Base-by-base conservation (phyloP, 345 rosid species). In the Pseudoturritis turrita region DNA sequence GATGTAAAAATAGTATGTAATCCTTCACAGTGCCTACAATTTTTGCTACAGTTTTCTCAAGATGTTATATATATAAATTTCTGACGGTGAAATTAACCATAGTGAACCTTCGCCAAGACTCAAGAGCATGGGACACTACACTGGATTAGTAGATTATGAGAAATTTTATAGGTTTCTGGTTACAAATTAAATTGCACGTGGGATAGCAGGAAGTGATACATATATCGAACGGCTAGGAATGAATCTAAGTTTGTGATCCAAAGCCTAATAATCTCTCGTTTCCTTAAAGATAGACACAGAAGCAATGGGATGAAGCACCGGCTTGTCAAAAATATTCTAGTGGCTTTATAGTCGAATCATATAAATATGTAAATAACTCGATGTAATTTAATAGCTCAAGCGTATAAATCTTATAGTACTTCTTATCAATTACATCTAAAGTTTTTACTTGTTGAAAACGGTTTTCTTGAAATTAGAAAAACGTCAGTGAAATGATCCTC, bases 201-300 rank as follows among this genome's bases (percentile, higher is more conserved):
- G n/a, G 28, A 62, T 61, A 51, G 62, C 75, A 51, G 62, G 21
- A 60, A 40, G 33, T 60, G 43, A 2, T 33, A 33, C 10, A 33
- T 43, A 54, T 3, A 65, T 64, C 58, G 41, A 45, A 64, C 49
- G 45, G 70, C 22, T 23, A 18, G n/a, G 21, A 54, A 45, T 64
- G 19, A 35, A 73, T 62, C 17, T 45, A 31, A 2, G 2, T 28
- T 23, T 44, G 14, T 22, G 64, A 63, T 35, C 57, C 9, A 35
- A 54, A 12, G 70, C 55, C 64, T 44, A 28, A 63, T 62, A 44
- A 23, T 45, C 9, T 36, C 10, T 64, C 59, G 65, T 64, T 73
- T 73, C 59, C 71, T 65, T 73, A 65, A 45, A 45, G 71, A 65
- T 52, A 55, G 57, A 73, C 71, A 58, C 40, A 15, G 35, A 73